These are phyloP conservation scores for Lactarius sp. DNA, from an alignment of 768 basidiomycete genomes.

Conservation along the genomic window DNA sequence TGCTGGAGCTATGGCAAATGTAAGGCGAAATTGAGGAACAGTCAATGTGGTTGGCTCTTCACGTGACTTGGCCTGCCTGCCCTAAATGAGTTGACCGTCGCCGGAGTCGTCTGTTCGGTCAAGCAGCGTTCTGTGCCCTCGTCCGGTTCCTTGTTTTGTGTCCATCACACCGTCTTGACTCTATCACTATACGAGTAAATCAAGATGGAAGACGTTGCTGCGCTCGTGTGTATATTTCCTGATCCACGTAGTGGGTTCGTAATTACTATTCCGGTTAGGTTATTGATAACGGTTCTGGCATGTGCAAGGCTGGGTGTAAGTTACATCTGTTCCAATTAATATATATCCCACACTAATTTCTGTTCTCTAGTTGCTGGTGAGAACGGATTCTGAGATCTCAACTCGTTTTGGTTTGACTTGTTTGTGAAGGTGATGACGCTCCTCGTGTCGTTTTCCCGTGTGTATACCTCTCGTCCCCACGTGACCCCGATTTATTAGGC, in stretches of 20 bases:
- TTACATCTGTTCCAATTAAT: slow-evolving; percentile 26
- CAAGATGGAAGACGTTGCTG: slow-evolving; percentile 62
- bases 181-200: not conserved
- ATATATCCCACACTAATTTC: not conserved
- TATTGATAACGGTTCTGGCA: slow-evolving; percentile 94
- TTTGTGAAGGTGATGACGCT: slow-evolving; percentile 66
- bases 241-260: not conserved
- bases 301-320: slow-evolving; percentile 99
- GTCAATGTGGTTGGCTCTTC: not conserved
- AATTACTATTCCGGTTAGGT: slow-evolving; percentile 42
- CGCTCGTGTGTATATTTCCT: slow-evolving; percentile 37
- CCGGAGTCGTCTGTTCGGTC: too few species aligned
- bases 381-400: not conserved
- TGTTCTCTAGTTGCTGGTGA: slow-evolving; percentile 8
- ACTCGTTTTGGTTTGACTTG: not conserved
- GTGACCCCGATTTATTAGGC: not conserved
- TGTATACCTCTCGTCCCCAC: slow-evolving; percentile 32
- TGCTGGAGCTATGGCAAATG: not conserved
- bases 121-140: not conserved
- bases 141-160: slow-evolving; percentile 1
- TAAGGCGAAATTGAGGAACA: not conserved
- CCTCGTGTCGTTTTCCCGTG: slow-evolving; percentile 95
- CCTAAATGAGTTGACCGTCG: not conserved
- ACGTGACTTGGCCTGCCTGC: slow-evolving; percentile 5
- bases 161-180: slow-evolving; percentile 3